A percentile compares a stretch with the other conserved stretches of the same genome.
Evolutionary conservation across 768 basidiomycete genomes (phyloP).

Genomic region (Erythrobasidium yunnanense): DNA sequence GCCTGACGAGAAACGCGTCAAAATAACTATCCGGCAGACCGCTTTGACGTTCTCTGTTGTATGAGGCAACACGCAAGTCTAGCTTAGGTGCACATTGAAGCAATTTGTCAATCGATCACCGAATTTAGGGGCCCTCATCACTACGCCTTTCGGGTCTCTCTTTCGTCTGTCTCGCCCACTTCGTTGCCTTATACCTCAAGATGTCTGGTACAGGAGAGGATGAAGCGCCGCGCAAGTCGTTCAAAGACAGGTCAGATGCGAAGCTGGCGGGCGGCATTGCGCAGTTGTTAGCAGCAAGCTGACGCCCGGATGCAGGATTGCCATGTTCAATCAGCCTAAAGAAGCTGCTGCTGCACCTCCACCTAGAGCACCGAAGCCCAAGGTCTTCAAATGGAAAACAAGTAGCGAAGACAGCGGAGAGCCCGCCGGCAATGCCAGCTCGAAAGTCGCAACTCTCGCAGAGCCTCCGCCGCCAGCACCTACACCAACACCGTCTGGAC

Average conservation of each 20-base stretch:
- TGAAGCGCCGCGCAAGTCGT: no score
- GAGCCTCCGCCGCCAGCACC: constrained; percentile 16
- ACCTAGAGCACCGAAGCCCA: constrained; percentile 10
- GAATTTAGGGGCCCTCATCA: not conserved
- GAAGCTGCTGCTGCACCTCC: constrained; percentile 15
- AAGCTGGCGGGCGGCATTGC: not conserved
- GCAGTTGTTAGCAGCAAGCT: not conserved
- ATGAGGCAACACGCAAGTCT: not conserved
- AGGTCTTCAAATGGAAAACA: constrained; percentile 26
- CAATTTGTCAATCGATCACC: not conserved
- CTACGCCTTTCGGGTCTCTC: no score
- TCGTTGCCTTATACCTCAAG: no score
- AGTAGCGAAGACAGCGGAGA: not conserved
- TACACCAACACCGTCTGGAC: not conserved
- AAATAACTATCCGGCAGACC: constrained; percentile 68
- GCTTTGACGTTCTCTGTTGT: constrained; percentile 63
- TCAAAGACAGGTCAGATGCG: not conserved
- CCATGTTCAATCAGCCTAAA: constrained; percentile 27
- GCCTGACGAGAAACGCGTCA: constrained; percentile 70
- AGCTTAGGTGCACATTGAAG: not conserved
- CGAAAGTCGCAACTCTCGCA: not conserved
- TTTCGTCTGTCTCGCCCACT: no score
- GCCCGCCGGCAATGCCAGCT: not conserved
- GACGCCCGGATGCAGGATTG: constrained; percentile 11
- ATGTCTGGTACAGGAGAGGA: no score